Percentiles rank a stretch among this genome's conserved stretches.
Conservation (phyloP, 257 asterid genomes). For the Nyctanthes arbortristis region DNA sequence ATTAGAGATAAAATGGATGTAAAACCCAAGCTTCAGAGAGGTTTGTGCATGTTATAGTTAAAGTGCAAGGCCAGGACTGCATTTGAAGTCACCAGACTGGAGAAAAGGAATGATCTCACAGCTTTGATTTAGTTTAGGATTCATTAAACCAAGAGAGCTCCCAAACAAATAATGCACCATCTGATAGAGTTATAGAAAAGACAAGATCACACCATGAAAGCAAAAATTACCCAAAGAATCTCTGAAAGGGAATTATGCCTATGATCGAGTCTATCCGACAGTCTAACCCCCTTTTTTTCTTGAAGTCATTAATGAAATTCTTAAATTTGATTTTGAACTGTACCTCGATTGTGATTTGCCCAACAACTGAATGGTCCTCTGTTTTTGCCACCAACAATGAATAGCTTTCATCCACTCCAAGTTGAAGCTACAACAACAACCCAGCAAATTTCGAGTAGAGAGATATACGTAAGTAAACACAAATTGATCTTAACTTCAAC, state of each 20-base stretch:
- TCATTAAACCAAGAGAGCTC: neutral
- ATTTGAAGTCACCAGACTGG: neutral
- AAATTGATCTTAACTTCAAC: no score
- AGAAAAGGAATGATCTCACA: neutral
- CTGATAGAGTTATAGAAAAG: neutral
- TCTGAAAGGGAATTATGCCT: neutral
- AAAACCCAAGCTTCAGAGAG: constrained; percentile 14
- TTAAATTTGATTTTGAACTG: neutral
- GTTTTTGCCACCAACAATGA: constrained; percentile 60
- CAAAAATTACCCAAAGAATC: neutral
- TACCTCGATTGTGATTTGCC: constrained; percentile 75
- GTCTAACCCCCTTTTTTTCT: neutral
- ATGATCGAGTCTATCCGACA: neutral
- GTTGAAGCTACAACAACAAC: constrained; percentile 56
- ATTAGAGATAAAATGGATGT: constrained; percentile 8
- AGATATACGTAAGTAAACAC: no score
- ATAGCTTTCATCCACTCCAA: constrained; percentile 93
- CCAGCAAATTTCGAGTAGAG: neutral
- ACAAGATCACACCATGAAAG: neutral
- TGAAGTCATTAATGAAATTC: neutral
- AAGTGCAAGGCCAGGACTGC: constrained; percentile 18
- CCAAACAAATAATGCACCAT: neutral
- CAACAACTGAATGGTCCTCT: constrained; percentile 59
- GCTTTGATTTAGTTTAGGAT: neutral
- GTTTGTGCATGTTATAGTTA: neutral